A percentile compares a stretch with the other conserved stretches of the same genome.
These are phyloP conservation scores for Spathaspora hagerdaliae DNA, from an alignment of 805 yeast species.

Conservation along the genomic window DNA sequence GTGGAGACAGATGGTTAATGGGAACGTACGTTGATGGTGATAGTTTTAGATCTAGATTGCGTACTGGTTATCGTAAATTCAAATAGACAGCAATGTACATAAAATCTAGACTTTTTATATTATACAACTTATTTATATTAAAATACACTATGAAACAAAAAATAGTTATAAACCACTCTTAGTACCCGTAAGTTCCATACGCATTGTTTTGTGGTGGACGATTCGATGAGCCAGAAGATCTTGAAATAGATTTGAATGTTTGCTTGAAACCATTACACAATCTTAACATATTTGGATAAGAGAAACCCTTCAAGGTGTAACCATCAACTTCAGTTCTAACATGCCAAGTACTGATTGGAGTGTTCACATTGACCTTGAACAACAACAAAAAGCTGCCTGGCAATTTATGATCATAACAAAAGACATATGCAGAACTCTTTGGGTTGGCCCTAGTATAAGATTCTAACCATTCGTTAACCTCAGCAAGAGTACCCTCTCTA, in stretches of 20 bases:
- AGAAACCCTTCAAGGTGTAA: conserved; percentile 69
- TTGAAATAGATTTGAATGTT: conserved; percentile 34
- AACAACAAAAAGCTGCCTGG: conserved; percentile 93
- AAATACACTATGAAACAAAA: not conserved
- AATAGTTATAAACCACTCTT: not conserved
- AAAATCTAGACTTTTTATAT: not conserved
- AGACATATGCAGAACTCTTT: conserved; percentile 83
- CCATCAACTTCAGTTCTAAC: conserved; percentile 90
- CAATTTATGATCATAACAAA: conserved; percentile 81
- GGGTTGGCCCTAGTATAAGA: conserved; percentile 90
- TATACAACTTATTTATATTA: not conserved
- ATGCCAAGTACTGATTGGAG: conserved; percentile 78
- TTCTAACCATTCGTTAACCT: conserved; percentile 82
- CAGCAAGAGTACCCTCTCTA: conserved; percentile 72
- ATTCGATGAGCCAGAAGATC: conserved; percentile 4
- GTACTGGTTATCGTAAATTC: conserved; percentile 19
- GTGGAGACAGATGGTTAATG: conserved; percentile 64
- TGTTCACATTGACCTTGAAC: conserved; percentile 73
- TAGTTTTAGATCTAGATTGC: conserved; percentile 57
- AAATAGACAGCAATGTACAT: not conserved
- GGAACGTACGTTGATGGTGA: conserved; percentile 76
- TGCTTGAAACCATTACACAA: conserved; percentile 95
- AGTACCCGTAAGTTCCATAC: conserved; percentile 23
- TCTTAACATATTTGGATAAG: conserved; percentile 84
- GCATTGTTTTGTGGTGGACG: conserved; percentile 10